Conservation (phyloP, 148 eudicot species). For the Heliosperma pusillum region DNA sequence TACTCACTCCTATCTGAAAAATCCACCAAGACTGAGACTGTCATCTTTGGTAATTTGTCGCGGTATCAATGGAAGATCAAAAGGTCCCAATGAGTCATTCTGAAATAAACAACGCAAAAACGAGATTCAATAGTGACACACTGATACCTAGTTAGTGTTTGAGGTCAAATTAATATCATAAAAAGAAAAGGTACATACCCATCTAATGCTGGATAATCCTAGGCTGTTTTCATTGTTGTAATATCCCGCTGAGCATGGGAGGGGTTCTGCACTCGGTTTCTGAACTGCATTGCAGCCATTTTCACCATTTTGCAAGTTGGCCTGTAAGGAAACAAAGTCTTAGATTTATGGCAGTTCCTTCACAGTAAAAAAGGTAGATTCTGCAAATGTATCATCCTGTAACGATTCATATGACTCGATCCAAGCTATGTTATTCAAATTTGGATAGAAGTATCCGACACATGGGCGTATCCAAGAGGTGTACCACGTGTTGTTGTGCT, state of each 20-base stretch:
- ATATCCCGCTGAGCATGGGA: conserved; percentile 29
- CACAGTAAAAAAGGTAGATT: too few species aligned
- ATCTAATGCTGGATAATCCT: conserved; percentile 49
- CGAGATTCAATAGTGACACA: neutral
- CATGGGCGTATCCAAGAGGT: neutral
- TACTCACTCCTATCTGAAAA: conserved; percentile 34
- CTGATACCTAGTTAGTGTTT: neutral
- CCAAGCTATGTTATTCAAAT: neutral
- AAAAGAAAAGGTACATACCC: conserved; percentile 32
- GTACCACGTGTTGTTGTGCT: neutral
- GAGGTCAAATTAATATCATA: neutral
- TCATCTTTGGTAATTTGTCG: conserved; percentile 35
- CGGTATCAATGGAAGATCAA: conserved; percentile 42
- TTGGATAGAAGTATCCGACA: neutral
- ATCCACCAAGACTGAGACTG: conserved; percentile 31
- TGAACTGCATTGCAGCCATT: conserved; percentile 29
- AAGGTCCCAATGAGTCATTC: conserved; percentile 64
- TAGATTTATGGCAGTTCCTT: neutral
- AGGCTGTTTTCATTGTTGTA: conserved; percentile 45
- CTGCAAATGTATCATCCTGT: neutral
- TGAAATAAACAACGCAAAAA: conserved; percentile 23
- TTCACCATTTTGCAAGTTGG: conserved; percentile 19
- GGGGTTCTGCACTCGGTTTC: conserved; percentile 36
- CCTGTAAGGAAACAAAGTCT: conserved; percentile 14
- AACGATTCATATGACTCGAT: neutral